A percentile compares a stretch with the other conserved stretches of the same genome.
phyloP scores from a whole-genome alignment of 129 eudicot genomes.

The Tagetes patula region DNA sequence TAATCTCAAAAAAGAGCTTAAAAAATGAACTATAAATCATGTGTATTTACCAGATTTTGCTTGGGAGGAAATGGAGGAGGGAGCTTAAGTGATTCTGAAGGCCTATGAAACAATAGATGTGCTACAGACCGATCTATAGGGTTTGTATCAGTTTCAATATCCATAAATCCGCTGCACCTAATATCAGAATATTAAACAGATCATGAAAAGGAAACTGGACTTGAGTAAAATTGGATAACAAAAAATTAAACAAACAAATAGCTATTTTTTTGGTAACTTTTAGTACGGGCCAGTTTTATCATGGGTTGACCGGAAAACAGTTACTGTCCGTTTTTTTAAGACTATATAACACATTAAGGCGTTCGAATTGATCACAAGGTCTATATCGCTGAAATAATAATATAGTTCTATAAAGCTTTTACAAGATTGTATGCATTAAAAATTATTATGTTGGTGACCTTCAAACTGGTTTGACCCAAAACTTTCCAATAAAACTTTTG shows the following conservation, averaged over 20 bases:
- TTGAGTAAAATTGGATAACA: not conserved
- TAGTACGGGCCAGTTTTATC: not conserved
- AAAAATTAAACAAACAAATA: not conserved
- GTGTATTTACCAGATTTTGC: constrained; percentile 29
- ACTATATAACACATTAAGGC: not conserved
- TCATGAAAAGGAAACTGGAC: not conserved
- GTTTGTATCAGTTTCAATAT: constrained; percentile 86
- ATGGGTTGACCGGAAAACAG: not conserved
- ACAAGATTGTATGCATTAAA: not conserved
- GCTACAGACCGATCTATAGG: constrained; percentile 95
- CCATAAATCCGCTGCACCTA: constrained; percentile 59
- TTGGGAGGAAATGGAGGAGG: constrained; percentile 36
- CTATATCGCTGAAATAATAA: not conserved
- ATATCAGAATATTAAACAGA: constrained; percentile 4
- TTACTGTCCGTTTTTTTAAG: not conserved
- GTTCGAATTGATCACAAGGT: not conserved
- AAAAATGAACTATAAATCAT: constrained; percentile 3
- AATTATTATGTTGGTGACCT: not conserved
- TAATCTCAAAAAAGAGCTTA: not conserved
- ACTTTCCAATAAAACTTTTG: not conserved
- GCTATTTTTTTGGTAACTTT: not conserved
- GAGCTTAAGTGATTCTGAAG: constrained; percentile 52
- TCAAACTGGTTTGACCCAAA: not conserved
- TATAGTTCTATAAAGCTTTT: not conserved
- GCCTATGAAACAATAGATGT: constrained; percentile 83